Evolutionary conservation across 192 early-diverging fungal genomes (phyloP).

Genomic region (Coemansia sp.): DNA sequence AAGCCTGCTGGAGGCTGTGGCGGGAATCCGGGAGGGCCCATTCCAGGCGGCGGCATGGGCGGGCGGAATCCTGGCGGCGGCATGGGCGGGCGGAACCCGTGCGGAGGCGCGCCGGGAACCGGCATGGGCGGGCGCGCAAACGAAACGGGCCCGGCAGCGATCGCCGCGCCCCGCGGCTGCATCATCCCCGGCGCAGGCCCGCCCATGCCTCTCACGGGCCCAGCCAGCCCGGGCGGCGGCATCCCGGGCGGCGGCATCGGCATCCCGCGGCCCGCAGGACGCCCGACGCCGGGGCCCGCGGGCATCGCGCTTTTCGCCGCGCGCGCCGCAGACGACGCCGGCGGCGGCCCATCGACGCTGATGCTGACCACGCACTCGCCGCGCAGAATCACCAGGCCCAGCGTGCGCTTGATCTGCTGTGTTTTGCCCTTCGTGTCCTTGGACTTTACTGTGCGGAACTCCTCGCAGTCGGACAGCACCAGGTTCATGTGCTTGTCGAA

Average conservation of each 20-base stretch:
- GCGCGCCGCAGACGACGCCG: constrained; percentile 55
- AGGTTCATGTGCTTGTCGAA: constrained; percentile 99
- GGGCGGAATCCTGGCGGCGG: constrained; percentile 68
- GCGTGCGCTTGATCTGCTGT: constrained; percentile 84
- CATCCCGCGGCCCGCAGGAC: constrained; percentile 80
- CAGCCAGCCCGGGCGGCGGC: constrained; percentile 65
- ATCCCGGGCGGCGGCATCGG: constrained; percentile 57
- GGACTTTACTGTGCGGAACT: constrained; percentile 88
- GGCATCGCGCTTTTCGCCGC: constrained; percentile 44
- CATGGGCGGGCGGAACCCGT: constrained; percentile 47
- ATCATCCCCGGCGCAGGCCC: constrained; percentile 90
- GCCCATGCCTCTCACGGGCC: constrained; percentile 94
- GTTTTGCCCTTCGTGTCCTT: constrained; percentile 55
- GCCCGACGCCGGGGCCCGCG: constrained; percentile 72
- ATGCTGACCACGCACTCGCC: constrained; percentile 92
- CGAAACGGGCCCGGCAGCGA: constrained; percentile 62
- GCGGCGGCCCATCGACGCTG: constrained; percentile 88
- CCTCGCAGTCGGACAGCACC: constrained; percentile 96
- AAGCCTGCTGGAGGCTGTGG: constrained; percentile 52
- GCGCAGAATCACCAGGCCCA: constrained; percentile 91
- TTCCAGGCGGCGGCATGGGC: constrained; percentile 55
- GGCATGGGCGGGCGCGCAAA: constrained; percentile 72
- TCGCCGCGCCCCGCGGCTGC: constrained; percentile 70
- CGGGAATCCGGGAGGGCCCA: constrained; percentile 55
- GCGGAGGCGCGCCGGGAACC: constrained; percentile 55